Percentiles rank a stretch among this genome's conserved stretches.
Evolutionary conservation across 2,329 filamentous ascomycete species (phyloP).

Genomic region (Gnomoniopsis smithogilvyi): DNA sequence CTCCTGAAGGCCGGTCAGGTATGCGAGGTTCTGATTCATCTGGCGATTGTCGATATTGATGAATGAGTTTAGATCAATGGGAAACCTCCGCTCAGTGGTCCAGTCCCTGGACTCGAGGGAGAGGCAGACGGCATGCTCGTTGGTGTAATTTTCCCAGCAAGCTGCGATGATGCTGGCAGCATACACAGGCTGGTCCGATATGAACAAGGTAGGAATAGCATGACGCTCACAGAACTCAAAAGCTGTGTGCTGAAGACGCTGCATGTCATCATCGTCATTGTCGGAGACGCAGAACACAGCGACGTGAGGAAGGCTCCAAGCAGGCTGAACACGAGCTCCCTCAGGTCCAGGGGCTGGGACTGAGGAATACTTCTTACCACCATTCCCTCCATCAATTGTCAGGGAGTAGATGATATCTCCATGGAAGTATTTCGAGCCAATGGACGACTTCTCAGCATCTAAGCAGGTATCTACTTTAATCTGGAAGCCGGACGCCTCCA

Average conservation of each 20-base stretch:
- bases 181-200: constrained; percentile 41
- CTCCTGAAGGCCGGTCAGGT: constrained; percentile 38
- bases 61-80: constrained; percentile 47
- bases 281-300: constrained; percentile 47
- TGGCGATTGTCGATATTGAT: constrained; percentile 49
- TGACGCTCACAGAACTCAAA: constrained; percentile 46
- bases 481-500: constrained; percentile 47
- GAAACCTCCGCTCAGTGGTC: constrained; percentile 35
- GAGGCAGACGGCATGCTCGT: constrained; percentile 43
- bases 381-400: constrained; percentile 37
- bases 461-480: constrained; percentile 49
- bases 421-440: constrained; percentile 22
- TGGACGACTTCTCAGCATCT: constrained; percentile 32
- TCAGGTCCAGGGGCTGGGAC: constrained; percentile 28
- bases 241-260: constrained; percentile 37
- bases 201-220: constrained; percentile 43
- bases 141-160: constrained; percentile 33
- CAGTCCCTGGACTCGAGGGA: constrained; percentile 41
- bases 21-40: constrained; percentile 52
- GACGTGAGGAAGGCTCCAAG: constrained; percentile 46
- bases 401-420: constrained; percentile 32
- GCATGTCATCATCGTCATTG: constrained; percentile 35
- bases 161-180: constrained; percentile 27
- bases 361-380: constrained; percentile 35
- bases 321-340: constrained; percentile 37